Base-by-base conservation (phyloP, 305 asterid species). In the Withania somnifera region DNA sequence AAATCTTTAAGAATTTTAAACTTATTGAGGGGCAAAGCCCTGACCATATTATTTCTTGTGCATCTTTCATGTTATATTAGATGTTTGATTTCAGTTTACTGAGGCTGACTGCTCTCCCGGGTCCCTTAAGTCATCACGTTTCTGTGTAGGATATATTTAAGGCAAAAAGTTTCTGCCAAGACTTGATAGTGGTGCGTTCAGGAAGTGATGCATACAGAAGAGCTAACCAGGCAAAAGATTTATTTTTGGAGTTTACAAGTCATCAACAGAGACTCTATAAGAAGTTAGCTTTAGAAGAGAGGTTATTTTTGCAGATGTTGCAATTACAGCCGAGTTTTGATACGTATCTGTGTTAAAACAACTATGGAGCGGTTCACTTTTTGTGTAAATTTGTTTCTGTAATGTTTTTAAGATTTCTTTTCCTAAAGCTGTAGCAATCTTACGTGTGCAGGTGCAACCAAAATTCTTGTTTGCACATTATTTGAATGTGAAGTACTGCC, bases 201-300 rank as follows among this genome's bases (percentile, higher is more conserved):
- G 91, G 90, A 69, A 86, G 83, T 61, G 87, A 84, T 77, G 85
- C 84, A 77, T 88, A 73, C 84, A 68, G 0, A 51, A 84, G 24
- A 78, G 90, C 87, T 1, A 77, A 77, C 30, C 81, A 47, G 53
- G 54, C 71, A 57, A 69, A 63, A 61, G 82, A 79, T 45, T 24
- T 88, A 36, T 86, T 84, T 78, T 30, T 71, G 79, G 89, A 84
- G 38, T 84, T 86, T 8, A 9, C 1, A 24, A 53, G 52, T 42
- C 90, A 88, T 26, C 82, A 77, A 81, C 56, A 69, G 5, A 26
- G 79, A 34, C 81, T 88, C 2, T 28, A 64, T 75, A 50, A 79
- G 81, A 88, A 83, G 13, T 64, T 88, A 15, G 85, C 86, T 47
- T 40, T 17, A 22, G 82, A 88, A 63, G 90, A 84, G 71, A 51